Percentiles rank a stretch among this genome's conserved stretches.
Evolutionary conservation across 2,329 filamentous ascomycete genomes (phyloP).

Genomic region (Orbilia oligospora): DNA sequence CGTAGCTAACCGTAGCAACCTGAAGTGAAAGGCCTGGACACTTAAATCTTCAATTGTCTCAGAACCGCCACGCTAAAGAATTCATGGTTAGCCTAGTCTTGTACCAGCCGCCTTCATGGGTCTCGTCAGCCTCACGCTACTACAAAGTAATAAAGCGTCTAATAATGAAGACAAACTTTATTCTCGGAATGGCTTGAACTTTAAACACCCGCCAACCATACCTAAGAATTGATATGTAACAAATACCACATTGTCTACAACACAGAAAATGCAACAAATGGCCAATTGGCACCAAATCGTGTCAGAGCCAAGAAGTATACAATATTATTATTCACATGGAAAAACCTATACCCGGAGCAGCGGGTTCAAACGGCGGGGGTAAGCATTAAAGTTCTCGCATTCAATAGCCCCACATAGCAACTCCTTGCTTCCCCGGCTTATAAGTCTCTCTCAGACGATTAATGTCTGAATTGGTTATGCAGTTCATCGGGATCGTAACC

Average conservation of each 20-base stretch:
- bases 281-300: neutral
- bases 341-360: neutral
- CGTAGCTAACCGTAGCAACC: neutral
- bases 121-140: neutral
- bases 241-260: slow-evolving; percentile 52
- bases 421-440: neutral
- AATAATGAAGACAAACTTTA: neutral
- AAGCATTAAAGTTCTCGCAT: neutral
- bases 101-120: neutral
- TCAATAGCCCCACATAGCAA: neutral
- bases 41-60: neutral
- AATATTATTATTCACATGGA: neutral
- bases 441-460: neutral
- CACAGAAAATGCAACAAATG: slow-evolving; percentile 15
- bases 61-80: neutral
- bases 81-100: neutral
- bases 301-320: neutral
- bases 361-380: neutral
- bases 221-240: neutral
- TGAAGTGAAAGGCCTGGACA: too few relatives aligned
- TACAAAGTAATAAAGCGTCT: neutral
- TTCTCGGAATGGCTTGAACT: neutral
- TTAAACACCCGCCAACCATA: neutral
- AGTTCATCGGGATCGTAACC: slow-evolving; percentile 2
- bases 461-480: neutral